A percentile compares a stretch with the other conserved stretches of the same genome.
Conservation (phyloP, 169 alveolate species). For the Plasmodium coatneyi region DNA sequence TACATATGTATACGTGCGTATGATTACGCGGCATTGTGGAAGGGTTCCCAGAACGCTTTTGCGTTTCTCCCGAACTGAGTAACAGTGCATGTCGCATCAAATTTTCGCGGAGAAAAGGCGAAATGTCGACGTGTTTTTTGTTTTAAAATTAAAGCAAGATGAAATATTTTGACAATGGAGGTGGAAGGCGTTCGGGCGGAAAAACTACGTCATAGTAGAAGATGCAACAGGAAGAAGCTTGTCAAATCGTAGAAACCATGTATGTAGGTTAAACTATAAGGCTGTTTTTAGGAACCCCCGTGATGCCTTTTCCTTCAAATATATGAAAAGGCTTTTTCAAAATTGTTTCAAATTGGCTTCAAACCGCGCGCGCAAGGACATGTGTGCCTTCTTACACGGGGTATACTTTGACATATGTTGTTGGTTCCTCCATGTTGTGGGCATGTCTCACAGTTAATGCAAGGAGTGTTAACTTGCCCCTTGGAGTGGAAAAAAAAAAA, state of each 20-base stretch:
- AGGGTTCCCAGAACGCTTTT: neutral
- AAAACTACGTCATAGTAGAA: neutral
- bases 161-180: neutral
- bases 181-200: neutral
- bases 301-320: neutral
- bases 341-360: neutral
- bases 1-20: neutral
- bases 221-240: neutral
- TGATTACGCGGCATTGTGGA: neutral
- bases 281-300: neutral
- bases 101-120: neutral
- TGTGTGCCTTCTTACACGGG: neutral
- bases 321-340: neutral
- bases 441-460: neutral
- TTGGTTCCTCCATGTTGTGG: neutral
- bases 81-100: neutral
- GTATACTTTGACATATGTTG: neutral
- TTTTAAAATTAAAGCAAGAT: neutral
- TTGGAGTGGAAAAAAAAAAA: neutral
- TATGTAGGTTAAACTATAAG: neutral
- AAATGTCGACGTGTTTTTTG: neutral
- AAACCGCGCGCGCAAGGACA: neutral
- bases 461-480: neutral
- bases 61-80: neutral
- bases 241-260: neutral